These are phyloP conservation scores for Martensiomyces pterosporus DNA, from an alignment of 192 early-diverging fungal species.

Conservation along the genomic window DNA sequence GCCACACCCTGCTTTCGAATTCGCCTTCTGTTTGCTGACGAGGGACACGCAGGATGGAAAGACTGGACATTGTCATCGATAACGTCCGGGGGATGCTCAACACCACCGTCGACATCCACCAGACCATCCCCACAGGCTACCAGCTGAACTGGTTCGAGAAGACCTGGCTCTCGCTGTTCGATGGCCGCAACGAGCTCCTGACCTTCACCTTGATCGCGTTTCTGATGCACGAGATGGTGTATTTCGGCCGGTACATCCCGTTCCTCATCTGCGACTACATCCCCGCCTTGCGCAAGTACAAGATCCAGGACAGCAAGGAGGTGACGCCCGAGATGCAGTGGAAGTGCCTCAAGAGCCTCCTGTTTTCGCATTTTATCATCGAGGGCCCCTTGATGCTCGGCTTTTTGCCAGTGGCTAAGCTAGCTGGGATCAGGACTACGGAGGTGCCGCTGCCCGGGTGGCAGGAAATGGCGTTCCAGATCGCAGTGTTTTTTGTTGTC, in stretches of 20 bases:
- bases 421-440: constrained; percentile 80
- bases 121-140: constrained; percentile 34
- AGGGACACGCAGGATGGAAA: constrained; percentile 7
- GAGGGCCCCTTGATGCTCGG: constrained; percentile 85
- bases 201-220: constrained; percentile 74
- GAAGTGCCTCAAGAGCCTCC: constrained; percentile 68
- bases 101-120: constrained; percentile 26
- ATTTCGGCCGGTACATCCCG: constrained; percentile 89
- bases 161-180: constrained; percentile 63
- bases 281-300: constrained; percentile 81
- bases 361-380: constrained; percentile 73
- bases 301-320: constrained; percentile 74
- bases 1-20: background rate
- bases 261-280: constrained; percentile 82
- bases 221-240: constrained; percentile 84
- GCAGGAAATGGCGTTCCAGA: constrained; percentile 62
- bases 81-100: constrained; percentile 31
- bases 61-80: constrained; percentile 15
- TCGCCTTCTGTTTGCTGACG: background rate
- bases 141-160: constrained; percentile 49
- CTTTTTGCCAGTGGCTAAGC: constrained; percentile 79
- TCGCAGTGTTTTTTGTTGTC: constrained; percentile 71
- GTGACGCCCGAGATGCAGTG: constrained; percentile 64
- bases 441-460: constrained; percentile 79
- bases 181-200: constrained; percentile 65